A percentile compares a stretch with the other conserved stretches of the same genome.
Evolutionary conservation across 2,329 filamentous ascomycete genomes (phyloP).

Genomic region (Penicillium concentricum): DNA sequence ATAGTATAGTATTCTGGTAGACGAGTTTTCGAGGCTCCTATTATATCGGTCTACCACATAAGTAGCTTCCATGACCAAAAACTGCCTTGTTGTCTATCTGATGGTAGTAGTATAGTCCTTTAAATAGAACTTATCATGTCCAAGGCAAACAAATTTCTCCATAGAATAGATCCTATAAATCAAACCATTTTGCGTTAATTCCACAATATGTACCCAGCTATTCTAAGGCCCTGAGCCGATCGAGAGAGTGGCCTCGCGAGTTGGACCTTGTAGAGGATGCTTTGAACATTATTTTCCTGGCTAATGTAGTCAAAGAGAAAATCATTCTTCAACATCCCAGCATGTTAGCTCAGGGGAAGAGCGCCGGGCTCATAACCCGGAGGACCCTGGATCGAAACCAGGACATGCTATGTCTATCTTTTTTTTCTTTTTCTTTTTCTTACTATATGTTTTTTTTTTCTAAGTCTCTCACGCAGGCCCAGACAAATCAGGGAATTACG

Average conservation of each 20-base stretch:
- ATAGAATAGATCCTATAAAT: background rate
- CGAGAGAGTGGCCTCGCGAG: background rate
- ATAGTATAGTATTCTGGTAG: background rate
- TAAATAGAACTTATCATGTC: background rate
- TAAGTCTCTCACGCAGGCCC: background rate
- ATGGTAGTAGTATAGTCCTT: background rate
- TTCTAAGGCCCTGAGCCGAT: background rate
- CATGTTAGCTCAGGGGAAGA: slow-evolving; percentile 48
- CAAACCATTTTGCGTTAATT: rapidly evolving
- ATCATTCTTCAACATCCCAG: background rate
- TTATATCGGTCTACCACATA: background rate
- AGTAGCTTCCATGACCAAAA: background rate
- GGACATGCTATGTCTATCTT: background rate
- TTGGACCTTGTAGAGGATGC: too few species aligned
- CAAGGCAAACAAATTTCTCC: background rate
- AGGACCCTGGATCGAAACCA: slow-evolving; percentile 11
- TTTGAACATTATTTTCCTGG: background rate
- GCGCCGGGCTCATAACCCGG: slow-evolving; percentile 51
- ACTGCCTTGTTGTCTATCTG: background rate
- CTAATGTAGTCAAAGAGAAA: background rate
- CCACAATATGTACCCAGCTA: too few species aligned
- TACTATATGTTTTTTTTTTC: too few species aligned
- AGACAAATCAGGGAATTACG: too few species aligned
- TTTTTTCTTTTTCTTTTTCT: background rate
- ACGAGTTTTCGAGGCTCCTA: background rate